Base-by-base conservation (phyloP, 2,329 filamentous ascomycete genomes). In the Diaporthe ilicicola region DNA sequence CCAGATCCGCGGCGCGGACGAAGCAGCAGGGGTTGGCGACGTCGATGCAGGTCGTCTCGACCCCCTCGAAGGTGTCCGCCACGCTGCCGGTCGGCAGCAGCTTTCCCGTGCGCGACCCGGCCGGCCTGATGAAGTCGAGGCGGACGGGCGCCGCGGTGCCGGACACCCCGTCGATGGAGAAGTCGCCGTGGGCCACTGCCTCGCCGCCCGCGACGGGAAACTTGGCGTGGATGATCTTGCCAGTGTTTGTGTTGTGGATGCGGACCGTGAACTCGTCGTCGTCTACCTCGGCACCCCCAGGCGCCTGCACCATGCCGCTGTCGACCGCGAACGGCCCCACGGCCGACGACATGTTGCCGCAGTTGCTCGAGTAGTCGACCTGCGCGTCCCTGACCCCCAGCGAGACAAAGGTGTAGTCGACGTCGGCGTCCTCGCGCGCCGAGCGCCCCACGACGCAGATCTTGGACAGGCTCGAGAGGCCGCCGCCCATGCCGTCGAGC, bases 381-480 rank as follows among this genome's bases (percentile, higher is more conserved):
- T 83, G 80, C 5, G 82, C 82, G 74, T 91, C 85, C 66, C 87
- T 86, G 67, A 94, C 87, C 3, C 91, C 91, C 8, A 94, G 82
- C 48, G 91, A 89, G 1, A 91, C 88, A 77, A 94, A 94, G 0
- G 91, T 94, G 76, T 91, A 94, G 71, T 93, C 89, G 15, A 93
- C 84, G 73, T 93, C 88, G 0, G 85, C 86, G 32, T 84, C 85
- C 0, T 78, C 72, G 19, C 84, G 81, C 2, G 79, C 77, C 3
- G 89, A 84, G 0, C 82, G 82, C 3, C 86, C 87, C 1, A 94
- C 84, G 1, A 94, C 84, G 79, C 91, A 92, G 22, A 94, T 84
- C 79, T 94, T 94, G 70, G 89, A 92, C 3, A 92, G 87, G 53
- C 88, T 91, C 12, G 90, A 92, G 69, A 92, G 84, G 4, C 91